Evolutionary conservation across 148 eudicot genomes (phyloP), one percentile per base, ranked within the genome.

Genomic region (Amaranthus palmeri): DNA sequence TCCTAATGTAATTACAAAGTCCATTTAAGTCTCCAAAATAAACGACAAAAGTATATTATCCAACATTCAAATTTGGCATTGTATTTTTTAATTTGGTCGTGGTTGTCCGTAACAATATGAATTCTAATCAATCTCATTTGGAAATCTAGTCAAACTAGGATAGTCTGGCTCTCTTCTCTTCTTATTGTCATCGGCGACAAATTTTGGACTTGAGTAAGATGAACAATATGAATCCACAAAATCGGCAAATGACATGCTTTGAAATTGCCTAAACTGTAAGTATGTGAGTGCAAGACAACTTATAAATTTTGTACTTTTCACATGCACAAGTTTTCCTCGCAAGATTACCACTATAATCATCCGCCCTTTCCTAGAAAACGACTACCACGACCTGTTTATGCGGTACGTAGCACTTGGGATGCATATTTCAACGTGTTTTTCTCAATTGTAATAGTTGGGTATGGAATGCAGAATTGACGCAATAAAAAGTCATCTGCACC

Each of bases 401-500:
- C 3, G 0, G 5, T 3, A 12, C n/a, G n/a, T n/a, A 55, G 42
- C 2, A 5, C 17, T 13, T 50, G 54, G 5, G n/a, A n/a, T 4
- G 46, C 25, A 0, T 25, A 61, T 12, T 59, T 59, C 17, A 7
- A 10, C 14, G 48, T 59, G 12, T 72, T 72, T 4, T 49, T 49
- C 36, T 72, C 50, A 6, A 72, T 10, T n/a, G 6, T n/a, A n/a
- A n/a, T n/a, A n/a, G n/a, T n/a, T n/a, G n/a, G n/a, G n/a, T n/a
- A n/a, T n/a, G n/a, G n/a, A n/a, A n/a, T n/a, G 8, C 51, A 8
- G 15, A 43, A 48, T 65, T 65, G 4, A 15, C 51, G 7, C 41
- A 3, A 65, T 65, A 65, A 65, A 65, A 66, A 3, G 69, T 66
- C n/a, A 66, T 48, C 6, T 10, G 8, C 3, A 66, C 69, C 8